phyloP scores from a whole-genome alignment of 768 basidiomycete species.

The Serendipita indica region DNA sequence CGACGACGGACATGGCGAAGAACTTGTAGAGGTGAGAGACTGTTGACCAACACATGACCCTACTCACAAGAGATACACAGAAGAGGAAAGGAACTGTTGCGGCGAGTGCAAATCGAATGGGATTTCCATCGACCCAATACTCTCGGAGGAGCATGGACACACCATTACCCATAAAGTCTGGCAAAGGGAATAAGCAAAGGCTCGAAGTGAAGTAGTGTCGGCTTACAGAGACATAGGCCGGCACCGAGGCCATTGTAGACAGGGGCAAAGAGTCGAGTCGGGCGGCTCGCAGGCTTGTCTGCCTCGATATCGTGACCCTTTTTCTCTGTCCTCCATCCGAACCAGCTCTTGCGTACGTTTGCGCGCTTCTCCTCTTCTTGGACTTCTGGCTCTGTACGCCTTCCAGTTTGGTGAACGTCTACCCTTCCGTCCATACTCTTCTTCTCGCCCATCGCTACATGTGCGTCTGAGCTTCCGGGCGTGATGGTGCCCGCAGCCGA shows the following conservation, averaged over 20 bases:
- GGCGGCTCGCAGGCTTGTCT: constrained; percentile 14
- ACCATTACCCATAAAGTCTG: constrained; percentile 60
- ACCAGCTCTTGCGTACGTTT: neutral
- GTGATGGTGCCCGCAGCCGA: neutral
- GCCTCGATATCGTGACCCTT: neutral
- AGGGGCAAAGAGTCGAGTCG: constrained; percentile 51
- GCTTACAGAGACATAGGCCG: constrained; percentile 48
- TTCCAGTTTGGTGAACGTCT: neutral
- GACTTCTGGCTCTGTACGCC: neutral
- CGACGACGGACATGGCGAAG: constrained; percentile 47
- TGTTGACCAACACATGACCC: neutral
- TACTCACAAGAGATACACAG: constrained; percentile 44
- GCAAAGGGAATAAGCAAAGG: neutral
- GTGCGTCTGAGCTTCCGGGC: neutral
- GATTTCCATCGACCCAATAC: constrained; percentile 50
- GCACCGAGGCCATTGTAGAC: constrained; percentile 54
- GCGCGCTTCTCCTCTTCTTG: neutral
- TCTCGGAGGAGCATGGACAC: constrained; percentile 45
- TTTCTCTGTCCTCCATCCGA: constrained; percentile 7
- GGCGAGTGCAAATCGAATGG: constrained; percentile 49
- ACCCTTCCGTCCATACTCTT: neutral
- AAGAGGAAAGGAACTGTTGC: constrained; percentile 54
- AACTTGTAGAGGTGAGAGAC: no score
- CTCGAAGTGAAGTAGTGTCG: constrained; percentile 6
- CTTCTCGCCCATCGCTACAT: neutral